A percentile compares a stretch with the other conserved stretches of the same genome.
phyloP scores from a whole-genome alignment of 352 stramenopile genomes.

The Globisporangium orthogonon region DNA sequence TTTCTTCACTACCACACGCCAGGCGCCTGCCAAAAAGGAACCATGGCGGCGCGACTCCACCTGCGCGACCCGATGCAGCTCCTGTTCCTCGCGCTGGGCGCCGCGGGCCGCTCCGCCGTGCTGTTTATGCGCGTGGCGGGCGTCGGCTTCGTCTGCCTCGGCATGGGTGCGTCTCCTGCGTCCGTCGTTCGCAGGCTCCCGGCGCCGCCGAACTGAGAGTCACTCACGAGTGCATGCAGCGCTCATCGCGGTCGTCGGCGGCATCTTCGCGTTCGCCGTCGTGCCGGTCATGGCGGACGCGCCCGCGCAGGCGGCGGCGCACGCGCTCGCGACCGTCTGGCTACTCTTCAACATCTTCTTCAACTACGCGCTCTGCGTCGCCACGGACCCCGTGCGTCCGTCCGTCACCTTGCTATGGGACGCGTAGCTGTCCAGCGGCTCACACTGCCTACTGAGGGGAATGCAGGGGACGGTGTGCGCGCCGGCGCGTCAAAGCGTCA shows the following conservation, averaged over 20 bases:
- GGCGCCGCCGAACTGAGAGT: no score
- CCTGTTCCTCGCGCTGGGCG: constrained; percentile 24
- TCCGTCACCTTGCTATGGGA: no score
- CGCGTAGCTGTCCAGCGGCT: background rate
- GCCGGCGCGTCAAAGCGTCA: background rate
- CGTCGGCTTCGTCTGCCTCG: constrained; percentile 31
- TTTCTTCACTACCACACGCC: no score
- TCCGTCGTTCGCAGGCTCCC: no score
- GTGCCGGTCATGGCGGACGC: constrained; percentile 40
- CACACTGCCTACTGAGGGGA: constrained; percentile 4
- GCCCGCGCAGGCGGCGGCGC: constrained; percentile 21
- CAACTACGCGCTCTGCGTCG: constrained; percentile 66
- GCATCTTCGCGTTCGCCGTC: constrained; percentile 42
- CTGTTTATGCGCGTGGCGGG: constrained; percentile 41
- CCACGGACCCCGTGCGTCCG: constrained; percentile 41
- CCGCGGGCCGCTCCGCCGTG: constrained; percentile 27
- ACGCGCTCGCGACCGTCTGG: constrained; percentile 22
- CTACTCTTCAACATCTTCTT: constrained; percentile 67
- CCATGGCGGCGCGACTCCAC: constrained; percentile 6
- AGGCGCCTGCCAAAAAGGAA: no score
- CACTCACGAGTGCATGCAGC: constrained; percentile 6
- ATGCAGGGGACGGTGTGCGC: constrained; percentile 8
- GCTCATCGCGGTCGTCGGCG: constrained; percentile 36
- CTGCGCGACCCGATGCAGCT: constrained; percentile 51
- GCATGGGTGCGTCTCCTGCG: constrained; percentile 26